Evolutionary conservation across 2,329 filamentous ascomycete genomes (phyloP).

Genomic region (Sporothrix curviconia): DNA sequence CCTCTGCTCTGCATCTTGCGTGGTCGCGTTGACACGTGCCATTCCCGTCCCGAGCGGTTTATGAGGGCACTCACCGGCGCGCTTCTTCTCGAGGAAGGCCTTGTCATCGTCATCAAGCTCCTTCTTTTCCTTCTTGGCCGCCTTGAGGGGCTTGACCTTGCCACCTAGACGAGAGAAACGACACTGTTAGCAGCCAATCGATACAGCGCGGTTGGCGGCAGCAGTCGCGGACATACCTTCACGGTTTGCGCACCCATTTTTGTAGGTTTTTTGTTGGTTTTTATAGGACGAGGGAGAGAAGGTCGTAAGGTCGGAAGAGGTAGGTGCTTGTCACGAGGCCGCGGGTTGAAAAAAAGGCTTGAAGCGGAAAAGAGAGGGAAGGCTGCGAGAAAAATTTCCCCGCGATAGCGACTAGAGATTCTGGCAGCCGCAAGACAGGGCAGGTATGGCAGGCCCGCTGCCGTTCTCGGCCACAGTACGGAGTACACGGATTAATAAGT

Average conservation of each 20-base stretch:
- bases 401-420: not conserved
- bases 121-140: slow-evolving; percentile 75
- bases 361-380: not conserved
- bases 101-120: slow-evolving; percentile 83
- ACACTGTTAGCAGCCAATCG: no score
- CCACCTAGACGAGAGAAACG: slow-evolving; percentile 53
- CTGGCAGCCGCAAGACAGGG: not conserved
- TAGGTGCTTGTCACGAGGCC: not conserved
- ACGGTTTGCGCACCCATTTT: slow-evolving; percentile 62
- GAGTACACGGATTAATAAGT: slow-evolving; percentile 9
- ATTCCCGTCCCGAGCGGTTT: not conserved
- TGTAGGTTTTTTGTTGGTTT: slow-evolving; percentile 22
- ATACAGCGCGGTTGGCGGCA: no score
- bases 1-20: not conserved
- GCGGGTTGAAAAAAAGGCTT: not conserved
- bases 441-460: slow-evolving; percentile 3
- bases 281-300: not conserved
- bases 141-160: slow-evolving; percentile 81
- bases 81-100: slow-evolving; percentile 77
- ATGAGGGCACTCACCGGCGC: slow-evolving; percentile 57
- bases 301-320: no score
- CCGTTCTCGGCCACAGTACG: slow-evolving; percentile 4
- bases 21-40: not conserved
- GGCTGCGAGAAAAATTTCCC: slow-evolving; percentile 13
- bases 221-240: slow-evolving; percentile 56